Conservation (phyloP, 2,329 filamentous ascomycete species). For the Penicillium decumbens region DNA sequence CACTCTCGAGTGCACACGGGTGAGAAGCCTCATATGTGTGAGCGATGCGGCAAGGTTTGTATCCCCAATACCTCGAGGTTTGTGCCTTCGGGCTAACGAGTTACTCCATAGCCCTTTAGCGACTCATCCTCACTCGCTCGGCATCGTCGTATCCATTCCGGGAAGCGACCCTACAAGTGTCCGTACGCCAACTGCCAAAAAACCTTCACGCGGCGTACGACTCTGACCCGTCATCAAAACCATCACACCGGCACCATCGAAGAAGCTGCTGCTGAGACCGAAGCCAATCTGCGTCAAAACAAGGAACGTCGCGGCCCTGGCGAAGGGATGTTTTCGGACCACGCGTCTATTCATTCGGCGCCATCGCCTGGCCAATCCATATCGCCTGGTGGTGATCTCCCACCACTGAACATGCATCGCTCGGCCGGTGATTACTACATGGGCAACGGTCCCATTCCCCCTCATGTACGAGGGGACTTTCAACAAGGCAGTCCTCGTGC, state of each 20-base stretch:
- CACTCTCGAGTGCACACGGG: conserved; percentile 94
- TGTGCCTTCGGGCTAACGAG: not conserved
- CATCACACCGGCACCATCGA: conserved; percentile 93
- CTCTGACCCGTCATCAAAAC: conserved; percentile 90
- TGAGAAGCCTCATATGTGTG: conserved; percentile 97
- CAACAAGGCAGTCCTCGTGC: conserved; percentile 65
- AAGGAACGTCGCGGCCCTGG: conserved; percentile 38
- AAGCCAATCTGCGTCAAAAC: conserved; percentile 67
- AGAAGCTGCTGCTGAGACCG: conserved; percentile 83
- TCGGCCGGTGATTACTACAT: conserved; percentile 70
- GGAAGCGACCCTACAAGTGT: conserved; percentile 94
- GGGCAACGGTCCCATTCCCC: conserved; percentile 71
- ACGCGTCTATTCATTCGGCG: conserved; percentile 54
- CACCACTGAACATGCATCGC: conserved; percentile 65
- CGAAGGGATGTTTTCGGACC: conserved; percentile 43
- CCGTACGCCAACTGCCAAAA: conserved; percentile 97
- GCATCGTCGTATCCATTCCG: conserved; percentile 90
- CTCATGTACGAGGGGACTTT: conserved; percentile 73
- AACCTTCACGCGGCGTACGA: conserved; percentile 94
- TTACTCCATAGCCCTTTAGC: conserved; percentile 69
- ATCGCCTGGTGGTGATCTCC: conserved; percentile 72
- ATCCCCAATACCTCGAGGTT: not conserved
- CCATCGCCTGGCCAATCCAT: conserved; percentile 82
- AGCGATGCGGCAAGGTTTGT: conserved; percentile 87
- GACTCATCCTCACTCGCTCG: conserved; percentile 91